These are phyloP conservation scores for Boletus rex-veris DNA, from an alignment of 768 basidiomycete genomes.

Conservation along the genomic window DNA sequence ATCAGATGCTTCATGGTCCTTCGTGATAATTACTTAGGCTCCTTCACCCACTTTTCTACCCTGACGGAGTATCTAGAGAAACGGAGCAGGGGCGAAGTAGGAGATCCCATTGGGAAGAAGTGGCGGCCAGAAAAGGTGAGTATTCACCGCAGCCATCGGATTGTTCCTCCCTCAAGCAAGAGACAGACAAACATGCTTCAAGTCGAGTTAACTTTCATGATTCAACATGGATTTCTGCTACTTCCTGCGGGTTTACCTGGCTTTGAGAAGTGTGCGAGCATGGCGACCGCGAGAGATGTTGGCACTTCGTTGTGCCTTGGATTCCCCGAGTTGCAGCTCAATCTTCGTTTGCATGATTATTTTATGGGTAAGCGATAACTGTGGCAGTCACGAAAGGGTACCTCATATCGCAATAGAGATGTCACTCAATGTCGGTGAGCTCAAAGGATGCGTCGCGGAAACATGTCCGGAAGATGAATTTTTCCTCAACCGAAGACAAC, in stretches of 20 bases:
- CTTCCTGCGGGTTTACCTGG: conserved; percentile 69
- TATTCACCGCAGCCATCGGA: background rate
- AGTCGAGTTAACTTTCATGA: conserved; percentile 55
- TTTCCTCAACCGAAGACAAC: conserved; percentile 19
- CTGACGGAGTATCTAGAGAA: conserved; percentile 81
- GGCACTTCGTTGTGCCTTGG: conserved; percentile 55
- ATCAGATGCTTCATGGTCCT: conserved; percentile 85
- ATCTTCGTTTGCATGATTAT: conserved; percentile 78
- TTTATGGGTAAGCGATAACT: conserved; percentile 66
- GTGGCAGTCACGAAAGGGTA: background rate
- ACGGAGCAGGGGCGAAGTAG: conserved; percentile 54
- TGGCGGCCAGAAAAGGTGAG: conserved; percentile 77
- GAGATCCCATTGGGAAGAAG: conserved; percentile 78
- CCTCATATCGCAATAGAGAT: conserved; percentile 51
- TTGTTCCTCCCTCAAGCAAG: conserved; percentile 6
- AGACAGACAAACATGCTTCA: conserved; percentile 81
- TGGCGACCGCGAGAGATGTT: conserved; percentile 34
- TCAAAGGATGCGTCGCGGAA: conserved; percentile 48
- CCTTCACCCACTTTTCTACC: conserved; percentile 90
- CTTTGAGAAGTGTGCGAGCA: conserved; percentile 39
- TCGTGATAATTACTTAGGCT: conserved; percentile 91
- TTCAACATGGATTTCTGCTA: conserved; percentile 53
- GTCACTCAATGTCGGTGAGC: conserved; percentile 66
- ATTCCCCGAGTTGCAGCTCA: conserved; percentile 68
- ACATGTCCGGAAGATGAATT: conserved; percentile 45